phyloP scores from a whole-genome alignment of 768 basidiomycete species.

The Boletus speciosus region DNA sequence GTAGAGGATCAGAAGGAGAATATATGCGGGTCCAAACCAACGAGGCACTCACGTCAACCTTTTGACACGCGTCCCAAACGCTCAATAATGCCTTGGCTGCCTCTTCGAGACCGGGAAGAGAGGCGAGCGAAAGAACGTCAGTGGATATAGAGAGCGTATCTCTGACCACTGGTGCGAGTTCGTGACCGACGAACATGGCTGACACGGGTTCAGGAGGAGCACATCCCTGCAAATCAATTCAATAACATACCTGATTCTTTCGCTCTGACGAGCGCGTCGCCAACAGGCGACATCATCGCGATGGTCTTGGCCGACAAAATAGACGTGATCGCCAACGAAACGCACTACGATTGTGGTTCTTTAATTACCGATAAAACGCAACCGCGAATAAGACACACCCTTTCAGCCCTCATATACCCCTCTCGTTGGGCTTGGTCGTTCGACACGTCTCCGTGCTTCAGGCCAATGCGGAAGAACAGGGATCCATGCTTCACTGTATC shows the following conservation, averaged over 20 bases:
- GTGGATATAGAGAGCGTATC: constrained; percentile 36
- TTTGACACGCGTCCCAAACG: constrained; percentile 64
- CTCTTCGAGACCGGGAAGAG: constrained; percentile 51
- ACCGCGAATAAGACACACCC: constrained; percentile 3
- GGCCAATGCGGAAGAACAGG: constrained; percentile 15
- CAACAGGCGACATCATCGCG: constrained; percentile 21
- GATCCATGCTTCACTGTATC: constrained; percentile 32
- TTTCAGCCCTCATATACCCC: constrained; percentile 31
- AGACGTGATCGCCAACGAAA: constrained; percentile 27
- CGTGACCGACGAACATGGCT: constrained; percentile 33
- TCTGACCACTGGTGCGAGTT: constrained; percentile 32
- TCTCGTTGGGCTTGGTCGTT: constrained; percentile 10
- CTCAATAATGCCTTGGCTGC: constrained; percentile 50
- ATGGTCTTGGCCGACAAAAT: constrained; percentile 21
- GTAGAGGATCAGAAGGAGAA: not conserved
- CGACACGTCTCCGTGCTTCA: constrained; percentile 17
- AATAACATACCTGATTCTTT: constrained; percentile 17
- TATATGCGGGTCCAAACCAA: not conserved
- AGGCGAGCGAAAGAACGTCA: constrained; percentile 44
- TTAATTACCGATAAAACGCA: not conserved
- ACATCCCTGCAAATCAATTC: not conserved
- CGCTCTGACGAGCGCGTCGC: constrained; percentile 19
- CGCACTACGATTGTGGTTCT: constrained; percentile 8
- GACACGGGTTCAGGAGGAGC: constrained; percentile 9
- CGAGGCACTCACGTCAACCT: constrained; percentile 51